Evolutionary conservation across 305 asterid genomes (phyloP), one percentile per base, ranked within the genome.

Genomic region (Fraxinus baroniana): DNA sequence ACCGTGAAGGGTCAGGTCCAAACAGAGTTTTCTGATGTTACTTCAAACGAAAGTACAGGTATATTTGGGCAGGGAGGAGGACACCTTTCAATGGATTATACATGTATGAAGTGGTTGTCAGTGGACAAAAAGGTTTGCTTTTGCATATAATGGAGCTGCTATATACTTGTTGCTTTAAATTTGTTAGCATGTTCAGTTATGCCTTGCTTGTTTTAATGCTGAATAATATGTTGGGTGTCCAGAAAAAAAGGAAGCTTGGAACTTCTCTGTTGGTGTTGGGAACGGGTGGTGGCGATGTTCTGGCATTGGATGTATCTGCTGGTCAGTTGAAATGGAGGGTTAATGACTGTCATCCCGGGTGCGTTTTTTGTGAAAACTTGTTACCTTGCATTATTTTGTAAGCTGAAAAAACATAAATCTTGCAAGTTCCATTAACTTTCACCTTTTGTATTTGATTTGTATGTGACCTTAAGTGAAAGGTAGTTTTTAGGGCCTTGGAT

Each of bases 231-330:
- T 57, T 73, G 76, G 17, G 74, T 82, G 55, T 81, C 24, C 84
- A 95, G 98, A 95, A 89, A 83, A 96, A 93, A 83, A 90, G 98
- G 90, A 96, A 96, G 92, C 94, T 94, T 75, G 93, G 91, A 80
- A 86, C 91, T 82, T 93, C 97, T 62, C 73, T 94, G 9, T 81
- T 96, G 88, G 84, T 96, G 84, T 84, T 96, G 86, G 99, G 99
- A 83, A 96, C 98, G 1, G 98, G 98, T 5, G 90, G 97, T 41
- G 98, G 99, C 2, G 99, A 96, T 89, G 93, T 94, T 81, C 85
- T 93, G 68, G 98, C 98, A 8, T 80, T 96, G 89, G 98, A 94
- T 84, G 96, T 94, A 26, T 80, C 93, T 80, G 94, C 94, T 15
- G 98, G 98, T 73, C 97, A 92, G 86, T 84, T 93, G 86, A 96